These are phyloP conservation scores for Roridomyces roridus DNA, from an alignment of 768 basidiomycete species.

Conservation along the genomic window DNA sequence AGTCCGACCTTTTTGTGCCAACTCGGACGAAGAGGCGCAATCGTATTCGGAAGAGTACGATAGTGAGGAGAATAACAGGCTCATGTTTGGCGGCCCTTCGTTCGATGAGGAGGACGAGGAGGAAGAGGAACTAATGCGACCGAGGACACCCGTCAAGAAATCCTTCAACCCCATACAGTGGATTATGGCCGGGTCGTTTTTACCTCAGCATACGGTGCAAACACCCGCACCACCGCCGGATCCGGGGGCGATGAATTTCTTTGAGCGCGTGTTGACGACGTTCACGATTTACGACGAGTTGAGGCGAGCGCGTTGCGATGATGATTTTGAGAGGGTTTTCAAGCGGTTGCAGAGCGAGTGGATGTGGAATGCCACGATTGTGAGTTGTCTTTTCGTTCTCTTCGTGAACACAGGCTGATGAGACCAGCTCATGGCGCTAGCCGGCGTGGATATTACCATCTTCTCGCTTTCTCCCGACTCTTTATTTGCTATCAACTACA, in stretches of 20 bases:
- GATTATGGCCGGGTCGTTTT: constrained; percentile 43
- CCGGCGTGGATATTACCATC: constrained; percentile 63
- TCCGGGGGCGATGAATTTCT: constrained; percentile 30
- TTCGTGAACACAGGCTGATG: neutral
- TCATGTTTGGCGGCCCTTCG: constrained; percentile 19
- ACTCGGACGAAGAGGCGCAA: constrained; percentile 47
- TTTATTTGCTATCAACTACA: constrained; percentile 52
- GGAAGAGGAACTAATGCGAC: constrained; percentile 17
- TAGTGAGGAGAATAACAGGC: constrained; percentile 23
- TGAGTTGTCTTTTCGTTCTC: constrained; percentile 35
- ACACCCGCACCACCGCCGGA: constrained; percentile 33
- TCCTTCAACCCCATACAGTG: constrained; percentile 28
- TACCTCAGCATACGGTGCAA: constrained; percentile 49
- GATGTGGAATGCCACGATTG: constrained; percentile 68
- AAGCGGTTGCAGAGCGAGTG: constrained; percentile 62
- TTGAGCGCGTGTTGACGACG: constrained; percentile 49
- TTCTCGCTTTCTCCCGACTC: constrained; percentile 65
- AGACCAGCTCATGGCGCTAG: constrained; percentile 60
- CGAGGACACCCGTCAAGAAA: constrained; percentile 16
- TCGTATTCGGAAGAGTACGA: constrained; percentile 34
- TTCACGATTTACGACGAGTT: constrained; percentile 67
- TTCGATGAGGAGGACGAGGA: constrained; percentile 31
- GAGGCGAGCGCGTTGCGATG: constrained; percentile 49
- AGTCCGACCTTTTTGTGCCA: constrained; percentile 45
- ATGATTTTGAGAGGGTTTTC: constrained; percentile 58